Conservation (phyloP, 2,329 filamentous ascomycete genomes). For the Zalaria sp. region DNA sequence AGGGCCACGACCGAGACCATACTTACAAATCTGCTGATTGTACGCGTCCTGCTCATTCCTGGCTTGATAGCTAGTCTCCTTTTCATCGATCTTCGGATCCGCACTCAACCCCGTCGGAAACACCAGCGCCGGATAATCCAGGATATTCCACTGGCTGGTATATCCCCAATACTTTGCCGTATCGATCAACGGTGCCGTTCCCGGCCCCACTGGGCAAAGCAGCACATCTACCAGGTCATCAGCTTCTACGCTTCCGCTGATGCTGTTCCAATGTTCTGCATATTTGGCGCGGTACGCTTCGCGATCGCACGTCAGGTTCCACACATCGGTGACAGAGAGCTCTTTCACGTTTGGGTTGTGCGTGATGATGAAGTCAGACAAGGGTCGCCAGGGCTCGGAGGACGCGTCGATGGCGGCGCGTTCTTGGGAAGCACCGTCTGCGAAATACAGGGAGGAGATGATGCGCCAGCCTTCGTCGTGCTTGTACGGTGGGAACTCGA, state of each 20-base stretch:
- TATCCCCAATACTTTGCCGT: conserved; percentile 49
- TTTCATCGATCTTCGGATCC: conserved; percentile 1
- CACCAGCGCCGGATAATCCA: conserved; percentile 37
- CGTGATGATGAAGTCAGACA: conserved; percentile 45
- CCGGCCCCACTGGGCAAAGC: conserved; percentile 44
- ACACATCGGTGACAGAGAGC: conserved; percentile 2
- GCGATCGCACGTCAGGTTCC: conserved; percentile 24
- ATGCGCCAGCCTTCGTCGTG: conserved; percentile 37
- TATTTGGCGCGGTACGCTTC: conserved; percentile 32
- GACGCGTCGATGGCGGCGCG: conserved; percentile 34
- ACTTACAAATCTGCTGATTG: conserved; percentile 33
- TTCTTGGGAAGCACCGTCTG: conserved; percentile 44
- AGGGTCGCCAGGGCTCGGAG: conserved; percentile 43
- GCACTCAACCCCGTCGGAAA: conserved; percentile 3
- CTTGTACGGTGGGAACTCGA: conserved; percentile 36
- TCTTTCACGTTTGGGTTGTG: conserved; percentile 36
- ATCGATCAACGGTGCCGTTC: conserved; percentile 39
- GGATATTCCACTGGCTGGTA: conserved; percentile 27
- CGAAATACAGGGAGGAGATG: conserved; percentile 38
- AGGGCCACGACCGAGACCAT: not conserved
- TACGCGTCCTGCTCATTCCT: conserved; percentile 23
- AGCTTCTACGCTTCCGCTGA: conserved; percentile 8
- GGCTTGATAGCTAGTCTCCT: not conserved
- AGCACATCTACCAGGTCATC: conserved; percentile 42
- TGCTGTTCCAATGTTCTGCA: conserved; percentile 29